Evolutionary conservation across 2,329 filamentous ascomycete genomes (phyloP).

Genomic region (Monosporascus sp.): DNA sequence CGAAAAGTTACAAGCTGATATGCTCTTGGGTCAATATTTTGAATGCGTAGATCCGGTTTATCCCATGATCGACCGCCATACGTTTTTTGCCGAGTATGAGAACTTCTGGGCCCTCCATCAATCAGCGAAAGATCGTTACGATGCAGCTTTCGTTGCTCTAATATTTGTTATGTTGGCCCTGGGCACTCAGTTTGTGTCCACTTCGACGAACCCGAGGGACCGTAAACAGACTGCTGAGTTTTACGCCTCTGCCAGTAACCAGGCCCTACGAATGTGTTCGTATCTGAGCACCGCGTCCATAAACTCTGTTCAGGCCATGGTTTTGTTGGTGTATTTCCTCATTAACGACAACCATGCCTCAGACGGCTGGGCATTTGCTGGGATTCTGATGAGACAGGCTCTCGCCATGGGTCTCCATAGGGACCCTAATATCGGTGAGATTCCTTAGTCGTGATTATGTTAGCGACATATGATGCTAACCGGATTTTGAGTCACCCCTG

Average conservation of each 20-base stretch:
- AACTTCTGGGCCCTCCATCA: conserved; percentile 63
- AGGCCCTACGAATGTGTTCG: conserved; percentile 67
- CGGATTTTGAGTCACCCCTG: conserved; percentile 48
- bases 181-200: conserved; percentile 70
- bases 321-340: conserved; percentile 75
- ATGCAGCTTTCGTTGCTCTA: conserved; percentile 65
- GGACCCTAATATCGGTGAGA: conserved; percentile 64
- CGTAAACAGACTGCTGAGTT: conserved; percentile 74
- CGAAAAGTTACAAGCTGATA: conserved; percentile 69
- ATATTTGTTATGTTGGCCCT: conserved; percentile 74
- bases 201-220: conserved; percentile 49
- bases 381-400: conserved; percentile 69
- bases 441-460: background rate
- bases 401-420: conserved; percentile 79
- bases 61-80: conserved; percentile 70
- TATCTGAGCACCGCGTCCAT: conserved; percentile 72
- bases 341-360: conserved; percentile 84
- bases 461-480: conserved; percentile 6
- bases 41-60: conserved; percentile 75
- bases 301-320: conserved; percentile 72
- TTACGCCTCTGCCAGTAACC: conserved; percentile 74
- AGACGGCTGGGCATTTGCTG: conserved; percentile 77
- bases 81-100: conserved; percentile 73
- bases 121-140: conserved; percentile 53
- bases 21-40: conserved; percentile 58